These are phyloP conservation scores for Pyrus betulifolia DNA, from an alignment of 306 rosid genomes.

Conservation along the genomic window DNA sequence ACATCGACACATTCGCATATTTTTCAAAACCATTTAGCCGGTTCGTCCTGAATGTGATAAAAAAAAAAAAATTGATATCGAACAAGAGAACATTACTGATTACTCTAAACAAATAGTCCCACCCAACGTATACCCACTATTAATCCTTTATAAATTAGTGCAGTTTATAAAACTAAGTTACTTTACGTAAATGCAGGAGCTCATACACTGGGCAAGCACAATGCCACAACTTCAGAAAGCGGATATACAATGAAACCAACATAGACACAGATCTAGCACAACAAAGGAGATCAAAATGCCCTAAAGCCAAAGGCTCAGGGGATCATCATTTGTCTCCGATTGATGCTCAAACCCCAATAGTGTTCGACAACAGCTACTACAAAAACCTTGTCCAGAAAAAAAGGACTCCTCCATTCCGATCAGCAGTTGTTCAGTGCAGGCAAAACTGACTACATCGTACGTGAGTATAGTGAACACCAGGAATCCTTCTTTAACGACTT, in stretches of 20 bases:
- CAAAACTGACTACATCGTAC: constrained; percentile 44
- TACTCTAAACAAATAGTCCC: too few relatives aligned
- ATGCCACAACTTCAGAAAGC: constrained; percentile 46
- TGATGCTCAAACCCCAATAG: constrained; percentile 38
- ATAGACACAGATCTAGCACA: constrained; percentile 39
- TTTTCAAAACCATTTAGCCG: too few relatives aligned
- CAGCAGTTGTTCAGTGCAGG: constrained; percentile 64
- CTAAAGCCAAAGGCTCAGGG: constrained; percentile 38
- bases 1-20: too few relatives aligned
- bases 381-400: constrained; percentile 42
- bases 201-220: constrained; percentile 78
- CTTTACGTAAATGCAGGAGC: constrained; percentile 24
- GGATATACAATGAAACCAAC: constrained; percentile 54
- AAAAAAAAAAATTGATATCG: too few relatives aligned
- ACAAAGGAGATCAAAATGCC: constrained; percentile 42
- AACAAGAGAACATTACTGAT: too few relatives aligned
- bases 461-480: constrained; percentile 13
- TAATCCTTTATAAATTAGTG: too few relatives aligned
- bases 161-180: too few relatives aligned
- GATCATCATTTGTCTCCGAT: constrained; percentile 71
- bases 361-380: constrained; percentile 60
- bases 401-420: constrained; percentile 75
- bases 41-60: too few relatives aligned
- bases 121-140: too few relatives aligned
- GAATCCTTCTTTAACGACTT: constrained; percentile 46